These are phyloP conservation scores for Clausena lansium DNA, from an alignment of 345 rosid genomes.

Conservation along the genomic window DNA sequence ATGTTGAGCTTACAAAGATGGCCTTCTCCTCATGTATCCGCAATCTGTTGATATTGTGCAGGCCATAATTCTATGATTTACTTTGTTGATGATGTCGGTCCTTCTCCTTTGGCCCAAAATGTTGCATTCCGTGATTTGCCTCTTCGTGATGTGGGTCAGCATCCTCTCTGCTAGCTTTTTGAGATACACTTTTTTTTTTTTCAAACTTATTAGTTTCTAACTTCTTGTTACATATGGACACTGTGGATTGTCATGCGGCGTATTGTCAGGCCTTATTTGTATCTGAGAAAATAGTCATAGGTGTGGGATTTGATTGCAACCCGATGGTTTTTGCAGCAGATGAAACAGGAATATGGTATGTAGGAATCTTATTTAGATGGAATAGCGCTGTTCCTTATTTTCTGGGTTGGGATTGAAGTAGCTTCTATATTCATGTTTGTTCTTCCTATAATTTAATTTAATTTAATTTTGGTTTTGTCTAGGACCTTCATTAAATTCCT, in stretches of 20 bases:
- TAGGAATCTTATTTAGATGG: constrained; percentile 6
- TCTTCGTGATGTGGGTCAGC: constrained; percentile 99
- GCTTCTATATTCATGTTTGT: constrained; percentile 6
- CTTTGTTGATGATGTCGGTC: constrained; percentile 97
- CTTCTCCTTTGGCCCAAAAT: constrained; percentile 93
- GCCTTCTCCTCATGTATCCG: constrained; percentile 21
- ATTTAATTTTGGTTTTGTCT: constrained; percentile 12
- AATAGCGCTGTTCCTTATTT: not conserved
- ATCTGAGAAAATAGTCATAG: constrained; percentile 89
- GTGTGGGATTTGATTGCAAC: constrained; percentile 91
- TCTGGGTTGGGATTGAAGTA: constrained; percentile 4
- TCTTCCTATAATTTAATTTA: not conserved
- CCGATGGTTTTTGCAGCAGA: constrained; percentile 96
- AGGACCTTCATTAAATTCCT: constrained; percentile 89
- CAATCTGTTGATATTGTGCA: constrained; percentile 29
- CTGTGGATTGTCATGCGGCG: constrained; percentile 3
- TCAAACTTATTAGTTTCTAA: constrained; percentile 19
- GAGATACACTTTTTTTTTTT: constrained; percentile 26
- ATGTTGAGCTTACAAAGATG: not conserved
- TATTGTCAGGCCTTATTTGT: constrained; percentile 75
- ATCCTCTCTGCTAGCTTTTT: constrained; percentile 54
- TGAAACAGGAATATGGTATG: constrained; percentile 93
- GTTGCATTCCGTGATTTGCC: constrained; percentile 91
- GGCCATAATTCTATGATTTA: constrained; percentile 97
- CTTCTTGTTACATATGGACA: constrained; percentile 14